Evolutionary conservation across 192 early-diverging fungal species (phyloP).

Genomic region (Backusella liffmaniae): DNA sequence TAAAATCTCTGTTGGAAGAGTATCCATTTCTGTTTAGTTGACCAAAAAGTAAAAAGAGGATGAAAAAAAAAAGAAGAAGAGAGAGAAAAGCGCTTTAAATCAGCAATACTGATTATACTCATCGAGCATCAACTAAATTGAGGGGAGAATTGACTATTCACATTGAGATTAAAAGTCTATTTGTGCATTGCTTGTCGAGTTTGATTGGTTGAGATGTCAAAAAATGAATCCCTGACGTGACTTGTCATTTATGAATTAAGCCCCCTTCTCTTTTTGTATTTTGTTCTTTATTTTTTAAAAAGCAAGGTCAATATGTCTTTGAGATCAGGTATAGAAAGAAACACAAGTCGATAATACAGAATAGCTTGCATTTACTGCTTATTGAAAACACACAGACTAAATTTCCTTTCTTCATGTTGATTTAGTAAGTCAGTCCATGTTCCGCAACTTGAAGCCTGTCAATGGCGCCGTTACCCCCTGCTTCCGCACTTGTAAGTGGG

Average conservation of each 20-base stretch:
- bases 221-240: background rate
- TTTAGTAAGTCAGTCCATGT: constrained; percentile 1
- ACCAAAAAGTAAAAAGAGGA: no score
- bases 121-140: no score
- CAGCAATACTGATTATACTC: no score
- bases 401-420: background rate
- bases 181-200: no score
- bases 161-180: no score
- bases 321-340: background rate
- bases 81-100: no score
- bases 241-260: background rate
- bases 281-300: background rate
- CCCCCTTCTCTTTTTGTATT: background rate
- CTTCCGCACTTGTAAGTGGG: constrained; percentile 3
- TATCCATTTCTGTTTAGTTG: background rate
- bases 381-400: background rate
- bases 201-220: no score
- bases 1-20: background rate
- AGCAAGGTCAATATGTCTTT: constrained; percentile 2
- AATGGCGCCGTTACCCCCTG: background rate
- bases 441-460: constrained; percentile 15
- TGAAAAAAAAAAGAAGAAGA: no score
- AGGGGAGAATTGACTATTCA: no score
- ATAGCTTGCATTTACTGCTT: background rate
- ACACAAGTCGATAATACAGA: background rate